Base-by-base conservation (phyloP, 1,284 basidiomycete genomes). In the Cutaneotrichosporon daszewskae region DNA sequence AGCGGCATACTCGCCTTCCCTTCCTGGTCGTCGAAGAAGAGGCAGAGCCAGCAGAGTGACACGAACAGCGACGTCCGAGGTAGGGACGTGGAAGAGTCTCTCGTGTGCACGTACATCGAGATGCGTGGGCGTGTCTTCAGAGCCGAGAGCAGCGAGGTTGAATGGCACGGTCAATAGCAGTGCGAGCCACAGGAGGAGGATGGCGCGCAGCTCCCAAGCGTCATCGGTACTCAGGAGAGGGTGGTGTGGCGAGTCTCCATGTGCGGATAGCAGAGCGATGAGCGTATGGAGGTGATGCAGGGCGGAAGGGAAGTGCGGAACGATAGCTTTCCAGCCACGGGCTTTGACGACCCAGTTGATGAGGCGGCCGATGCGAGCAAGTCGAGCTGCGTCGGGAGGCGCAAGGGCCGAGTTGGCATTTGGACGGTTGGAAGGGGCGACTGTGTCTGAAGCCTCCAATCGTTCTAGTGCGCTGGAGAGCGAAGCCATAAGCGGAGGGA, bases 81-180 rank as follows among this genome's bases (percentile, higher is more conserved):
- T 85, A 1, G 89, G 64, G 7, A 23, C 26, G 0, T 52, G 24
- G 13, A 85, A 82, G 59, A 85, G 83, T 25, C 88, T 69, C 24
- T 80, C 62, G 4, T 85, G 86, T 8, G 88, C 81, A 5, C 75
- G 72, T 49, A 83, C 79, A 17, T 64, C 60, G 54, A 80, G 82
- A 0, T 79, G 84, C 14, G 36, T 47, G 13, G 37, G 20, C 6
- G 38, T 20, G 1, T 41, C 20, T 16, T 47, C n/a, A 13, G 49
- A 13, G n/a, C 54, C 41, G 43, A 96, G 87, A 49, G 87, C 85
- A 14, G 80, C 75, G 35, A 99, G 74, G 62, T 88, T 83, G 65
- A 99, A 99, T 0, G 95, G 95, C 17, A 97, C 83, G 74, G 89
- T 90, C 69, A 86, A 86, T 40, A 97, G 84, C 14, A 98, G 78